Evolutionary conservation across 176 grass and related monocot genomes (phyloP).

Genomic region (Echinochloa phyllopogon): DNA sequence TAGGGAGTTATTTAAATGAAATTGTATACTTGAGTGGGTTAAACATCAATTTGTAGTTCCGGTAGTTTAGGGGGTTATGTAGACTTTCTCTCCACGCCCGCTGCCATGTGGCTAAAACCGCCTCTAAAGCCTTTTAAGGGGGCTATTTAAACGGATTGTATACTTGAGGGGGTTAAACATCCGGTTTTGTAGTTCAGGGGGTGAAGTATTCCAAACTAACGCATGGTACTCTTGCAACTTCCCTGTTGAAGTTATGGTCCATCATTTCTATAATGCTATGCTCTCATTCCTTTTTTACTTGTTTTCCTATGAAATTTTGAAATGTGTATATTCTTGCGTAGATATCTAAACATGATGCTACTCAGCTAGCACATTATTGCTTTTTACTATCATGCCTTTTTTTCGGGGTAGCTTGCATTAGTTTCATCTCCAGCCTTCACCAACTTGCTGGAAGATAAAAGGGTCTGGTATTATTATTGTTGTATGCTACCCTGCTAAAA

Average conservation of each 20-base stretch:
- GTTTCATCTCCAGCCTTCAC: background rate
- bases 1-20: too few relatives aligned
- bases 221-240: background rate
- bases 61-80: too few relatives aligned
- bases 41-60: too few relatives aligned
- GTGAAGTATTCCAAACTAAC: too few relatives aligned
- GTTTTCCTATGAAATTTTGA: background rate
- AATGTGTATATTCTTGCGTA: background rate
- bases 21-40: too few relatives aligned
- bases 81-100: too few relatives aligned
- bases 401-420: background rate
- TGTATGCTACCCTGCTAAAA: background rate
- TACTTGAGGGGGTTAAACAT: too few relatives aligned
- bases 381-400: background rate
- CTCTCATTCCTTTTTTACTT: background rate
- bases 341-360: constrained; percentile 11
- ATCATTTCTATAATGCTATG: background rate
- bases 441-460: constrained; percentile 7
- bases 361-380: background rate
- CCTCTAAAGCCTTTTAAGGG: too few relatives aligned
- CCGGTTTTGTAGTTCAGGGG: too few relatives aligned
- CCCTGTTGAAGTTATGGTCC: background rate
- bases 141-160: too few relatives aligned
- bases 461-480: background rate
- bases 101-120: too few relatives aligned